Evolutionary conservation across 306 rosid species (phyloP).

Genomic region (Glycine latifolia): DNA sequence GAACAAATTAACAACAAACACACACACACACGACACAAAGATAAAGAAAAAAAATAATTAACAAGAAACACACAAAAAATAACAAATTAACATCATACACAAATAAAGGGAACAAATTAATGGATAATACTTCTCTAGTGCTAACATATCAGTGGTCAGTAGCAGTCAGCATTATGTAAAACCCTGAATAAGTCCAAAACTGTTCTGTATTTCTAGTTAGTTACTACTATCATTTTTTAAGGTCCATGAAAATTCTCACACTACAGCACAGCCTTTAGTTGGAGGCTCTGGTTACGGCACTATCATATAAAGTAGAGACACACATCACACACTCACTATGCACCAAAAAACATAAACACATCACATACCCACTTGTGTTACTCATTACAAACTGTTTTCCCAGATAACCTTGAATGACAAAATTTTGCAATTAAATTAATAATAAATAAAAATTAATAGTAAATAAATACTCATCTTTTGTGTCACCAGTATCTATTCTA

Average conservation of each 20-base stretch:
- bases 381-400: not conserved
- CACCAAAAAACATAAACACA: not conserved
- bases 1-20: not conserved
- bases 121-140: slow-evolving; percentile 28
- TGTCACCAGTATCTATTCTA: not conserved
- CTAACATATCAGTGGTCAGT: slow-evolving; percentile 40
- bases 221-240: slow-evolving; percentile 10
- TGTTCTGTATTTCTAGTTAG: slow-evolving; percentile 1
- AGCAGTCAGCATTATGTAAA: not conserved
- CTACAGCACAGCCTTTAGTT: slow-evolving; percentile 23
- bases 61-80: not conserved
- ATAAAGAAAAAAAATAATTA: not conserved
- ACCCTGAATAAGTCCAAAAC: slow-evolving; percentile 13
- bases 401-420: slow-evolving; percentile 1
- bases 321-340: not conserved
- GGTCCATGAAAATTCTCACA: slow-evolving; percentile 35
- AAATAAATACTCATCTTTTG: not conserved
- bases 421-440: not conserved
- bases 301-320: not conserved
- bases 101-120: not conserved
- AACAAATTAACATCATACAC: slow-evolving; percentile 9
- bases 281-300: slow-evolving; percentile 26
- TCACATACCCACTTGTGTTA: not conserved
- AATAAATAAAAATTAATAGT: not conserved
- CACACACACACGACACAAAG: not conserved